Evolutionary conservation across 345 rosid species (phyloP).

Genomic region (Hibiscus trionum): DNA sequence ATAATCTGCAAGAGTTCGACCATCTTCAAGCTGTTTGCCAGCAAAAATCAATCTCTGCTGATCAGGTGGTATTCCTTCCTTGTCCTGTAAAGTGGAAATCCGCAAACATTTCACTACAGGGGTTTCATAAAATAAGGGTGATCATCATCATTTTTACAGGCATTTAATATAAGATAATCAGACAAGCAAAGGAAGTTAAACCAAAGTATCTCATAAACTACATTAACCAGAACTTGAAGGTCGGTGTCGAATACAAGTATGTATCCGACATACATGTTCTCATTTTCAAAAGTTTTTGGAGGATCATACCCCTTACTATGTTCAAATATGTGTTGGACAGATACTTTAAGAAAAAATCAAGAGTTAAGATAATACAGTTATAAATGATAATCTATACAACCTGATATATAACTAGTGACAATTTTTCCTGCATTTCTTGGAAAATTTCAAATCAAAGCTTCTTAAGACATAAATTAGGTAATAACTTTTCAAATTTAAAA

Average conservation of each 20-base stretch:
- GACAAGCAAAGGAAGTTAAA: background rate
- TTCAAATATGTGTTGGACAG: background rate
- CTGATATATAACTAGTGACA: background rate
- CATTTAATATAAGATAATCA: too few species aligned
- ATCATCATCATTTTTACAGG: too few species aligned
- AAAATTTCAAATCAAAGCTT: background rate
- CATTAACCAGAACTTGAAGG: background rate
- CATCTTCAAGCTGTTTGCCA: constrained; percentile 95
- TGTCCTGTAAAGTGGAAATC: constrained; percentile 46
- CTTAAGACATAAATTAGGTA: background rate
- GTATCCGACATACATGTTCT: too few species aligned
- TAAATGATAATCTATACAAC: background rate
- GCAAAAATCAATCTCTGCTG: constrained; percentile 94
- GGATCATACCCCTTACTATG: background rate
- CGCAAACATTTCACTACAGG: background rate
- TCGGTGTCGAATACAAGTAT: background rate
- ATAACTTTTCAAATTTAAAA: background rate
- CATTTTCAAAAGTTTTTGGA: background rate
- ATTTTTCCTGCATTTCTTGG: background rate
- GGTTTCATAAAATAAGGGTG: too few species aligned
- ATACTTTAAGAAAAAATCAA: background rate
- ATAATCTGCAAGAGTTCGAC: constrained; percentile 81
- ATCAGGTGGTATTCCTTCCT: constrained; percentile 94
- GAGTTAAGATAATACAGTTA: background rate
- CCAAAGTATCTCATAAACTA: background rate